Base-by-base conservation (phyloP, 2,329 filamentous ascomycete genomes). In the Volutella citrinella region DNA sequence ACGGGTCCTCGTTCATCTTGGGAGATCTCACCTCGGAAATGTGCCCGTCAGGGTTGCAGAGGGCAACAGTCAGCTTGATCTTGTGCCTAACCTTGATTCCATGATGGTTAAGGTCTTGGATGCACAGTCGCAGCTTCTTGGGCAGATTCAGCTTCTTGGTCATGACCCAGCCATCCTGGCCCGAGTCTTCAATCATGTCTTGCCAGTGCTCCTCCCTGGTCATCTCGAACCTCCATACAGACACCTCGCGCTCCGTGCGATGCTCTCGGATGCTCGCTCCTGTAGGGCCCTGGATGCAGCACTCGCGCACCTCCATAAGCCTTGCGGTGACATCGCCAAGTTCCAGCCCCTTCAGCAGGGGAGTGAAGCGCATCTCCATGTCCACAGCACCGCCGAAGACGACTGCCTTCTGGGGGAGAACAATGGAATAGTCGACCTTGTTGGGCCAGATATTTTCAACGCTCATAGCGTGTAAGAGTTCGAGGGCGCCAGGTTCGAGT, bases 381-480 rank as follows among this genome's bases (percentile, higher is more conserved):
- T 82, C 80, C 30, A 97, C 81, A 15, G 76, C 75, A n/a, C 87
- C 94, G 30, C 93, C 93, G 52, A 96, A 95, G 13, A 95, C 85
- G 34, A 95, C 84, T 3, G 93, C 93, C 66, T 96, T 96, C 54
- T 88, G 90, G 1, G 93, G 91, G 10, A 95, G 87, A 38, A 87
- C 80, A 44, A 98, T 89, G 19, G 88, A 91, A 66, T 98, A 98
- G 59, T 95, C 87, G 51, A 97, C 78, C 70, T 98, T 98, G 68
- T 95, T 93, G 6, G 89, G 86, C 93, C 93, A 98, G 45, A 95
- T 85, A 56, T 96, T 96, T 63, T 96, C 90, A 45, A 97, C 90
- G 44, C 87, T 87, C 87, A 96, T 93, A 29, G 88, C 84, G 61
- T 97, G 85, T 22, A 85, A 74, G 43, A 90, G 76, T 56, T 91